Evolutionary conservation across 768 basidiomycete species (phyloP).

Genomic region (Collybia sordida): DNA sequence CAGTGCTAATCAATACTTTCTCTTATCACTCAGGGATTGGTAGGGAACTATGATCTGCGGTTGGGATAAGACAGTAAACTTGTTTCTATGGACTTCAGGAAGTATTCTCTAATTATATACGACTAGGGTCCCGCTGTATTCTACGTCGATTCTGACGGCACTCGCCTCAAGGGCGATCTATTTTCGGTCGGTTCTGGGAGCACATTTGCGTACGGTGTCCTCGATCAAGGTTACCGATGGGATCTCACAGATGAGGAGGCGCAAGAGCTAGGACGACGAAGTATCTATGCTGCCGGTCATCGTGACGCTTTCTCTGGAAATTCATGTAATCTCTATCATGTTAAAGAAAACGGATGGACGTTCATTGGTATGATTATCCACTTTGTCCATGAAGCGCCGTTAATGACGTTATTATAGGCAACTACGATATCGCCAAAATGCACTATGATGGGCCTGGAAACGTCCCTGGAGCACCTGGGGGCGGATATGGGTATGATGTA

Average conservation of each 20-base stretch:
- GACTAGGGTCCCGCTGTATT: conserved; percentile 86
- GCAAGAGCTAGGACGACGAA: conserved; percentile 88
- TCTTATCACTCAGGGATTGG: conserved; percentile 1
- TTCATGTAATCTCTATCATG: conserved; percentile 93
- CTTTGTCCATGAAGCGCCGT: background rate
- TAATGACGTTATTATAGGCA: conserved; percentile 50
- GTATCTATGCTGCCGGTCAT: conserved; percentile 96
- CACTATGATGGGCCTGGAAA: conserved; percentile 88
- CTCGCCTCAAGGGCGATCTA: conserved; percentile 92
- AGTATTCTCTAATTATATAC: conserved; percentile 2
- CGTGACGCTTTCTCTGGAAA: conserved; percentile 97
- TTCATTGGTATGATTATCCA: conserved; percentile 74
- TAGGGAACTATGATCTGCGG: conserved; percentile 99
- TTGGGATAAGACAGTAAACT: conserved; percentile 94
- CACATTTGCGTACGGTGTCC: conserved; percentile 98
- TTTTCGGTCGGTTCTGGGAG: conserved; percentile 99
- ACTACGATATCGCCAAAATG: conserved; percentile 88
- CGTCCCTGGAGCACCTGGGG: conserved; percentile 57
- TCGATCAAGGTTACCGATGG: conserved; percentile 95
- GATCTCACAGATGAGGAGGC: conserved; percentile 92
- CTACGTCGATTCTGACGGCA: conserved; percentile 98
- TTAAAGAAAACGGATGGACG: conserved; percentile 93
- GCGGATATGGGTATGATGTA: conserved; percentile 79
- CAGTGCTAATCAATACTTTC: background rate
- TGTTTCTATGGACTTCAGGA: background rate